Evolutionary conservation across 305 asterid genomes (phyloP).

Genomic region (Ilex paraguariensis): DNA sequence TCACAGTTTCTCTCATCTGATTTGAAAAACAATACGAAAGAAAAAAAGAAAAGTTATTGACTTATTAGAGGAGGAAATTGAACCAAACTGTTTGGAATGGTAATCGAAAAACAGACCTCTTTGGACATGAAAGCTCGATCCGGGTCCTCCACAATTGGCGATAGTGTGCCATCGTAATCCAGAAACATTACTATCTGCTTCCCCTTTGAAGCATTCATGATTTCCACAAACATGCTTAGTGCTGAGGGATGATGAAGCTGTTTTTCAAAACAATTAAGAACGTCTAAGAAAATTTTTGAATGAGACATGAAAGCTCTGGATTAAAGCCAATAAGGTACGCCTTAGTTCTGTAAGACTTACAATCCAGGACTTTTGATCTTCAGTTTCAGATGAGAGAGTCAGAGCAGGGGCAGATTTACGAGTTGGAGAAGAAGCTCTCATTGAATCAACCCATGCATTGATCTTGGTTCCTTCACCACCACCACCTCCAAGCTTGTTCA

Average conservation of each 20-base stretch:
- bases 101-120: conserved; percentile 35
- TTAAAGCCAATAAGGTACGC: too few species aligned
- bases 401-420: conserved; percentile 22
- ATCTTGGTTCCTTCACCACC: conserved; percentile 31
- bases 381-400: conserved; percentile 14
- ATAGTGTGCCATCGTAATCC: conserved; percentile 90
- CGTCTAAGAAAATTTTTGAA: background rate
- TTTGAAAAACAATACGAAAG: background rate
- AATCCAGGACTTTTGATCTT: conserved; percentile 54
- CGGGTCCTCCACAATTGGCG: conserved; percentile 90
- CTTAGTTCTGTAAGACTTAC: conserved; percentile 27
- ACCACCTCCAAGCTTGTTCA: conserved; percentile 27
- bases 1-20: conserved; percentile 81
- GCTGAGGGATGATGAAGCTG: conserved; percentile 87
- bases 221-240: conserved; percentile 56
- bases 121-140: conserved; percentile 75
- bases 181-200: conserved; percentile 73
- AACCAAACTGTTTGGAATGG: background rate
- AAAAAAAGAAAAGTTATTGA: too few species aligned
- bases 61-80: background rate
- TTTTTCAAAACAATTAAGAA: background rate
- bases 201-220: conserved; percentile 47
- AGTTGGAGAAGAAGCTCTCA: conserved; percentile 85
- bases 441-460: conserved; percentile 60
- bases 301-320: background rate